Percentiles rank a stretch among this genome's conserved stretches.
Conservation (phyloP, 495 filamentous ascomycete genomes). For the Aspergillus biplanus region DNA sequence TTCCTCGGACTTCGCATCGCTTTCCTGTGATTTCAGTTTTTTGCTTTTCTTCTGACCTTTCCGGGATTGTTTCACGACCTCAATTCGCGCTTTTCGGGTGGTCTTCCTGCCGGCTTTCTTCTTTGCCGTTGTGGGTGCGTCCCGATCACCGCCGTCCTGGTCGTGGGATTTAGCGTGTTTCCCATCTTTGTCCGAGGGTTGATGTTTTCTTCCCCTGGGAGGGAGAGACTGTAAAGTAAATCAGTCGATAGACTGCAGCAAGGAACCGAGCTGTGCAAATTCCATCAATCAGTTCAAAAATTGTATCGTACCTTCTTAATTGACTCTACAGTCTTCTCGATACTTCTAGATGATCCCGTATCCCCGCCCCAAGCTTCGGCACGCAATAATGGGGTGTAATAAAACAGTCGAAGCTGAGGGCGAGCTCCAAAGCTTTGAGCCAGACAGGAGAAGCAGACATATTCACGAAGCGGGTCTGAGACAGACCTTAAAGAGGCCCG, state of each 20-base stretch:
- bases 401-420: slow-evolving; percentile 35
- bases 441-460: slow-evolving; percentile 46
- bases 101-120: neutral
- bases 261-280: neutral
- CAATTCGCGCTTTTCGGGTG: slow-evolving; percentile 1
- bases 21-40: neutral
- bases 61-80: neutral
- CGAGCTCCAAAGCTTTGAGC: slow-evolving; percentile 30
- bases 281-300: neutral
- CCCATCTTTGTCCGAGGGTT: neutral
- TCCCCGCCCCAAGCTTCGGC: slow-evolving; percentile 5
- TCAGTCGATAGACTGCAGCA: neutral
- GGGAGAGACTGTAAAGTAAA: neutral
- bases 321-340: neutral
- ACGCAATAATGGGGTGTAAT: slow-evolving; percentile 25
- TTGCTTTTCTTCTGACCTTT: neutral
- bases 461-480: slow-evolving; percentile 41
- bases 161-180: neutral
- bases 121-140: neutral
- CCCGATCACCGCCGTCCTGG: neutral
- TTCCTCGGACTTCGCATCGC: neutral
- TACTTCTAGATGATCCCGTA: neutral
- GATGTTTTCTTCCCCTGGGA: neutral
- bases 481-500: slow-evolving; percentile 45
- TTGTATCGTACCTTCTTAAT: slow-evolving; percentile 3